These are phyloP conservation scores for Fomitopsis serialis DNA, from an alignment of 768 basidiomycete species.

Conservation along the genomic window DNA sequence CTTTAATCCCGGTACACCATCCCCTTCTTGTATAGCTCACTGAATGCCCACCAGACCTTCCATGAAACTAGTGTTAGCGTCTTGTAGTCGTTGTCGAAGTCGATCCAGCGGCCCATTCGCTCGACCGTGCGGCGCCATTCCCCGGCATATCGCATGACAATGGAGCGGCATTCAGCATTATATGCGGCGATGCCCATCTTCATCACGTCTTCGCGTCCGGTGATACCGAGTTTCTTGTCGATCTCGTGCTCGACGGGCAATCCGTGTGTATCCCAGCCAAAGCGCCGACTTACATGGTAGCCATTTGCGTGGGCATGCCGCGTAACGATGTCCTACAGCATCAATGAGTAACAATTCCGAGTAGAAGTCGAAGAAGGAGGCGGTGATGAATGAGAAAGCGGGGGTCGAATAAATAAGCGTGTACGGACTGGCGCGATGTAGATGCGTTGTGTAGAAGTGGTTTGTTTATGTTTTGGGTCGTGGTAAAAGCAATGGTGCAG, in stretches of 20 bases:
- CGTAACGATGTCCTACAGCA: constrained; percentile 86
- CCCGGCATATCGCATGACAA: constrained; percentile 93
- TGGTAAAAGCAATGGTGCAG: too few relatives aligned
- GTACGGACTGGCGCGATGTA: too few relatives aligned
- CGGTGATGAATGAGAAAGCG: too few relatives aligned
- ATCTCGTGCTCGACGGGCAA: constrained; percentile 99
- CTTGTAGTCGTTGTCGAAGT: constrained; percentile 99
- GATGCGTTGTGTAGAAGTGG: too few relatives aligned
- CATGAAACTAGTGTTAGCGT: constrained; percentile 94
- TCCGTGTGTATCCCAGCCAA: constrained; percentile 99
- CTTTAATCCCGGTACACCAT: constrained; percentile 89
- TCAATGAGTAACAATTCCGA: constrained; percentile 7
- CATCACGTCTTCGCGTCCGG: constrained; percentile 89
- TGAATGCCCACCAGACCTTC: constrained; percentile 99
- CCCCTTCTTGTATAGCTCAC: constrained; percentile 86
- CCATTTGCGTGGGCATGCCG: constrained; percentile 93
- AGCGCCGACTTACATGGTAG: constrained; percentile 86
- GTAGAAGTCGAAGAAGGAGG: neutral
- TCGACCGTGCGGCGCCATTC: constrained; percentile 96
- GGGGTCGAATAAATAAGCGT: too few relatives aligned
- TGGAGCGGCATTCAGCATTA: constrained; percentile 93
- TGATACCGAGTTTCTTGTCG: constrained; percentile 93
- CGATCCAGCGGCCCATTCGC: constrained; percentile 99
- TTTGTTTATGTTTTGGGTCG: too few relatives aligned
- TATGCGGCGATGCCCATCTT: constrained; percentile 95